Conservation (phyloP, 148 eudicot species). For the Salicornia ramosissima region DNA sequence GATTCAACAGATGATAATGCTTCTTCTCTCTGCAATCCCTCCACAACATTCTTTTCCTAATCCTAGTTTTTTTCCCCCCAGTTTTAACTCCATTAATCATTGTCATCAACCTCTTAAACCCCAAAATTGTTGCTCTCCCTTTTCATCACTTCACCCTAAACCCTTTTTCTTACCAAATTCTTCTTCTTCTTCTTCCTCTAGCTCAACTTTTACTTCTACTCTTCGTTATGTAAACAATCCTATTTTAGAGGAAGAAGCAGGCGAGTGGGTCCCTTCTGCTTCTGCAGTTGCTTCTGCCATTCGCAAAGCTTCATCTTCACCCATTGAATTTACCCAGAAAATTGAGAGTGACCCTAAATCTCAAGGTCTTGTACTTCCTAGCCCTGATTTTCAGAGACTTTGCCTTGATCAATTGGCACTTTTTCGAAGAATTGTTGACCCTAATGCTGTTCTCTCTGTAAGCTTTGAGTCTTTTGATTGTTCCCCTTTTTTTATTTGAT, state of each 20-base stretch:
- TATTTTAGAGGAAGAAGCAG: constrained; percentile 25
- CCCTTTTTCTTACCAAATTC: constrained; percentile 13
- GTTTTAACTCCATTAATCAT: constrained; percentile 7
- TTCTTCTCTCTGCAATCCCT: constrained; percentile 27
- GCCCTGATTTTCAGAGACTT: constrained; percentile 74
- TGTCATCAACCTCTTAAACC: background rate
- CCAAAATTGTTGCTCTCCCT: constrained; percentile 13
- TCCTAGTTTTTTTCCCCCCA: constrained; percentile 5
- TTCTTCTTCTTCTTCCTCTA: constrained; percentile 12
- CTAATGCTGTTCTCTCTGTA: constrained; percentile 78
- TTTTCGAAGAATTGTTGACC: constrained; percentile 74
- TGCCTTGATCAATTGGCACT: constrained; percentile 78
- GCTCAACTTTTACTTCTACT: constrained; percentile 9
- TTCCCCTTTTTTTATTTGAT: background rate
- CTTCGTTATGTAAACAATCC: constrained; percentile 34
- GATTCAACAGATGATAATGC: constrained; percentile 8
- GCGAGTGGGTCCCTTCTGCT: constrained; percentile 52
- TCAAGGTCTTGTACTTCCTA: constrained; percentile 58
- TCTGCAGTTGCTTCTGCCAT: constrained; percentile 64
- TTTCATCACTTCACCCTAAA: constrained; percentile 17
- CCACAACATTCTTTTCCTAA: constrained; percentile 29
- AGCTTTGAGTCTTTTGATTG: background rate
- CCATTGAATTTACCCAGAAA: constrained; percentile 73
- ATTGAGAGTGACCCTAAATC: constrained; percentile 46
- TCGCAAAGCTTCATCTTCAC: constrained; percentile 65